Base-by-base conservation (phyloP, 257 asterid species). In the Rubia yunnanensis region DNA sequence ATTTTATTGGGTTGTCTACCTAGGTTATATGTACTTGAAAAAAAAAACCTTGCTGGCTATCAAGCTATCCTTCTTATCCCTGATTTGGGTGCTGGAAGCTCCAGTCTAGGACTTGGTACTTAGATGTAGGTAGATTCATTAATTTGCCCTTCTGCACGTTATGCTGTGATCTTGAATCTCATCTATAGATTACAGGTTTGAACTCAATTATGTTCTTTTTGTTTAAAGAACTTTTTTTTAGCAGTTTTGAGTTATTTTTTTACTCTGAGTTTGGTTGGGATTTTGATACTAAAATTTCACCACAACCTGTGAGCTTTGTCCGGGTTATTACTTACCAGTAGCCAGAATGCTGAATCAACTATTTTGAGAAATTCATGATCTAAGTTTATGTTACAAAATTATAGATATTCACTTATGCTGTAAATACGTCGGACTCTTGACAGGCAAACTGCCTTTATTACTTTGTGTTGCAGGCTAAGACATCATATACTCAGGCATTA, bases 391-490 rank as follows among this genome's bases (percentile, higher is more conserved):
- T 24, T 63, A 44, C 27, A 30, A 38, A 24, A 14, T 22, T 9
- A 2, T 27, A 15, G 39, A 7, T 28, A 13, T 54, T 17, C 59
- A 20, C 3, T 53, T 24, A 55, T 30, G 30, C n/a, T 10, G 30
- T 41, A 20, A 38, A 26, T 63, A 26, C 26, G 26, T 18, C 20
- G 15, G 58, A 14, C 2, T 64, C 22, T 64, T 64, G 7, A 64
- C 27, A 27, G 15, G 9, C 10, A 4, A n/a, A 18, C 27, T 14
- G 38, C 9, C 59, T 64, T 46, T 20, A 14, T 22, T 26, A 9
- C 59, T 48, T 44, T 31, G 18, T 44, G 13, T 74, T 80, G 80
- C 94, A 92, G 99, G 94, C 84, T 41, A 92, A 82, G 73, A 24
- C 63, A 70, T 86, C 72, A 14, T 92, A 81, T 69, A 24, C 86